Conservation (phyloP, 305 asterid genomes). For the Fraxinus nigra region DNA sequence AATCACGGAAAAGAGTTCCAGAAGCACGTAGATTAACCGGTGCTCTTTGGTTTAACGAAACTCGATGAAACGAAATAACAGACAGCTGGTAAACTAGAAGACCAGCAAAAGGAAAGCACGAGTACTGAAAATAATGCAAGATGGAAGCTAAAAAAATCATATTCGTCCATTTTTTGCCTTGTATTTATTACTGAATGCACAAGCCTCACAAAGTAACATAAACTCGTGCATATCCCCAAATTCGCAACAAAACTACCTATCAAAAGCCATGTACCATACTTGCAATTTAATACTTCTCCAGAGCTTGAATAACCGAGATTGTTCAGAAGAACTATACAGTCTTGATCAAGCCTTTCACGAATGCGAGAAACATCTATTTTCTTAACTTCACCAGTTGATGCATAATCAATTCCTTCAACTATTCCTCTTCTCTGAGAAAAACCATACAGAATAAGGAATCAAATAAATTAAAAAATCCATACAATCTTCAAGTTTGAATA, state of each 20-base stretch:
- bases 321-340: constrained; percentile 67
- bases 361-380: constrained; percentile 82
- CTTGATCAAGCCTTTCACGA: constrained; percentile 81
- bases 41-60: background rate
- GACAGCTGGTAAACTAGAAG: background rate
- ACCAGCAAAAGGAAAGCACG: constrained; percentile 2
- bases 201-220: constrained; percentile 6
- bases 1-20: background rate
- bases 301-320: constrained; percentile 94
- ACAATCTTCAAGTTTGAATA: background rate
- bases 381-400: constrained; percentile 94
- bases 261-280: constrained; percentile 69
- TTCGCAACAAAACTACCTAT: constrained; percentile 55
- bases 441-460: background rate
- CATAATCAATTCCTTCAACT: constrained; percentile 84
- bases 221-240: constrained; percentile 30
- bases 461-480: background rate
- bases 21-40: background rate
- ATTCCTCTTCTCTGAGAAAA: constrained; percentile 91
- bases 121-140: constrained; percentile 5
- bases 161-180: background rate
- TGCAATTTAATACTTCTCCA: constrained; percentile 97
- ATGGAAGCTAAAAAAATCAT: constrained; percentile 8
- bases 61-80: background rate
- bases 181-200: constrained; percentile 10